Base-by-base conservation (phyloP, 2,329 filamentous ascomycete species). In the Fusarium kyushuense region DNA sequence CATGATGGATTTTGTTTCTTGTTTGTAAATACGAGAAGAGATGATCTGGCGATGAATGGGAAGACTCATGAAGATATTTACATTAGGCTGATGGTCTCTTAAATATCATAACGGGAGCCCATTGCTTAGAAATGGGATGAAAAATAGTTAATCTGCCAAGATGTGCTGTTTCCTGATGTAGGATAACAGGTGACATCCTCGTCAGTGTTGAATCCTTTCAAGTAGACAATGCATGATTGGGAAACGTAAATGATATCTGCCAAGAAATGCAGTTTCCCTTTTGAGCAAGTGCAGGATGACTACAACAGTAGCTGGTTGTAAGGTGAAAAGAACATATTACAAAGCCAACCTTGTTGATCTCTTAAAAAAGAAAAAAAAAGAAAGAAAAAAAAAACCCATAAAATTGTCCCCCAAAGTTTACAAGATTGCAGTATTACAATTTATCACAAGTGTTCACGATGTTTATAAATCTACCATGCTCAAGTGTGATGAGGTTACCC, bases 211-310 rank as follows among this genome's bases (percentile, higher is more conserved):
- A 16, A 3, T 8, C 8, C 1, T 14, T 8, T 3, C 2, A 1
- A 33, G 14, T 11, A 33, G 16, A 8, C 2, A 2, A 16, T 17
- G 6, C 7, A 16, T 17, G 6, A 33, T 1, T 5, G 16, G 32
- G 17, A 14, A 9, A 13, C 13, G 1, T 17, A 8, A 1, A 5
- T 36, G 5, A 19, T 10, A 3, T 6, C 5, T 9, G 59, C 57
- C 57, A 62, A 55, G 57, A 25, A 13, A 2, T 47, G 57, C 59
- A 43, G 3, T 63, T 63, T 47, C 48, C 59, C 29, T 16, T 23
- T 55, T 17, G 2, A 30, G 59, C n/a, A 56, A 23, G 6, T 38
- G 35, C 35, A 32, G 10, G 3, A 54, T 16, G 2, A 6, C 4
- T 8, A 14, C 2, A 9, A 4, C 19, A 30, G 19, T 5, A 14